A percentile compares a stretch with the other conserved stretches of the same genome.
These are phyloP conservation scores for Rhizoctonia solani DNA, from an alignment of 1,284 basidiomycete genomes.

Conservation along the genomic window DNA sequence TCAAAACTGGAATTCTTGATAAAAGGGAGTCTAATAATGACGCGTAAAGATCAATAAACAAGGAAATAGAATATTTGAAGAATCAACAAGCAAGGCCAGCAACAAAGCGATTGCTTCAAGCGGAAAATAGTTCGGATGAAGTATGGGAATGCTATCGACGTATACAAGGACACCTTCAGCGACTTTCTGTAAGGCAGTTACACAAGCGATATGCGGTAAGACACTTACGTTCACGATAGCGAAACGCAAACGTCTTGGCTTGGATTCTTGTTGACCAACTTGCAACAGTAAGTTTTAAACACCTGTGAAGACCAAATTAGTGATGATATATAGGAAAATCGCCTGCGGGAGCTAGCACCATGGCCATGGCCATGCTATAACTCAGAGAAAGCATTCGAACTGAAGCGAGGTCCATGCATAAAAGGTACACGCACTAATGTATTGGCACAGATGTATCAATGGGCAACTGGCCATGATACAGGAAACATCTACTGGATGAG, in stretches of 20 bases:
- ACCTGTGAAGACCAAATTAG: neutral
- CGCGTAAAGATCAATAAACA: slow-evolving; percentile 12
- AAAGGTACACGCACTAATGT: neutral
- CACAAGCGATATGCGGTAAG: neutral
- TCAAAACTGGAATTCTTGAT: neutral
- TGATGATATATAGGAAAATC: neutral
- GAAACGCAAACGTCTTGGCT: neutral
- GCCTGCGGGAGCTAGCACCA: neutral
- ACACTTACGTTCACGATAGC: neutral
- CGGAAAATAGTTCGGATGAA: neutral
- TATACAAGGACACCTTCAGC: neutral
- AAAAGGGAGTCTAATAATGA: neutral
- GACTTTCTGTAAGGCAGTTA: neutral
- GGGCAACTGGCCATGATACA: neutral
- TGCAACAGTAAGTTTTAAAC: neutral
- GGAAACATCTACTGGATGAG: neutral
- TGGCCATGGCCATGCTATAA: neutral
- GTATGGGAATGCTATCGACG: neutral
- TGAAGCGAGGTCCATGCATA: neutral
- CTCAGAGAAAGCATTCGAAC: neutral
- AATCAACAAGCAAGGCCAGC: neutral
- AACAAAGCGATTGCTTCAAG: neutral
- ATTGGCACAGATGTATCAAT: neutral
- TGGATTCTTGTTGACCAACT: slow-evolving; percentile 2
- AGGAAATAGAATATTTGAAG: neutral